Base-by-base conservation (phyloP, 352 stramenopile genomes). In the Thalassiosira livingstoniorum region DNA sequence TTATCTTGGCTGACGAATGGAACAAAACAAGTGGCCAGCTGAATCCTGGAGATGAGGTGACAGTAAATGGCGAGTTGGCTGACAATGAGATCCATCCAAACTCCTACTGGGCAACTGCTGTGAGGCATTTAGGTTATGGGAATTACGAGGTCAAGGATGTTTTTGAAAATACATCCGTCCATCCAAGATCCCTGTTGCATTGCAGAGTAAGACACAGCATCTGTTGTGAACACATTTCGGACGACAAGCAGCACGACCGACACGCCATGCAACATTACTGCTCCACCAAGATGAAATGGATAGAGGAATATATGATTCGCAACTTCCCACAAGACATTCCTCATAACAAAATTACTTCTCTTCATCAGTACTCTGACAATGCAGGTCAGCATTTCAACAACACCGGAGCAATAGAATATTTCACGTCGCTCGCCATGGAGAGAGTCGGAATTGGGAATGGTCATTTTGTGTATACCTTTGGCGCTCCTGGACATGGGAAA, bases 371-470 rank as follows among this genome's bases (percentile, higher is more conserved):
- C 23, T 82, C 65, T 27, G 74, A 82, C 35, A 82, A 82, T 70
- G 74, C 74, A 61, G 34, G 47, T 25, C 51, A 64, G 35, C 74
- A 82, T 42, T 82, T 82, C 54, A 82, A 82, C 29, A 82, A 47
- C 42, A 47, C 51, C 11, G 37, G 39, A 0, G 34, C 74, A 18
- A 77, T 82, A 0, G 4, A 76, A 5, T 82, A 58, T 25, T 82
- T 42, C 39, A 76, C 51, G 32, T 54, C 54, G n/a, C 64, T 77
- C 15, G 3, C 34, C 34, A 66, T 51, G 1, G 62, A 66, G 5
- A 34, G 43, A 2, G 57, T 25, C 13, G 39, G 58, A 61, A 13
- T 42, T 31, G 15, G 10, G 1, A 15, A 63, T 15, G 34, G 23
- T 43, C 27, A 27, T 2, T 58, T 37, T 57, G 34, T 45, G 7